Conservation (phyloP, 2,329 filamentous ascomycete genomes). For the Dothidotthia symphoricarpi region DNA sequence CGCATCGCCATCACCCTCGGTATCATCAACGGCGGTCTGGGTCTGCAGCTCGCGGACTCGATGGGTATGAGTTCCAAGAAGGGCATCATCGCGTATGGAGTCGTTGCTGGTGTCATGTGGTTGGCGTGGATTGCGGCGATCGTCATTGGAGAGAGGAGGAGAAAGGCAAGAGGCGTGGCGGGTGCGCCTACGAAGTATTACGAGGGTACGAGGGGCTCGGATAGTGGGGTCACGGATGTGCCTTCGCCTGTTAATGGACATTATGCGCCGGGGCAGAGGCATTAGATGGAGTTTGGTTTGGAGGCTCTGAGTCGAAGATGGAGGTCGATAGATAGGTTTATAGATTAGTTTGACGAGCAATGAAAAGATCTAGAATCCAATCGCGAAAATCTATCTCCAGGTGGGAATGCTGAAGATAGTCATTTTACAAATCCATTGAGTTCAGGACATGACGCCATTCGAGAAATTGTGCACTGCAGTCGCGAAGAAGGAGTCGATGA, state of each 20-base stretch:
- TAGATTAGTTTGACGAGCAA: too few relatives aligned
- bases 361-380: too few relatives aligned
- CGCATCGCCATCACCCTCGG: conserved; percentile 52
- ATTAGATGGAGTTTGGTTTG: too few relatives aligned
- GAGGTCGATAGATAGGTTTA: too few relatives aligned
- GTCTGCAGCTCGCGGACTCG: conserved; percentile 49
- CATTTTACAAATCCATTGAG: too few relatives aligned
- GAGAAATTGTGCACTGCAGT: too few relatives aligned
- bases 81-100: conserved; percentile 49
- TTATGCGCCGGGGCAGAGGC: not conserved
- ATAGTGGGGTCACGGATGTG: not conserved
- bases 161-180: conserved; percentile 3
- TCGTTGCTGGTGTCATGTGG: conserved; percentile 52
- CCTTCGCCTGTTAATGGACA: too few relatives aligned
- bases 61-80: conserved; percentile 31
- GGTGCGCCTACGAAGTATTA: conserved; percentile 18
- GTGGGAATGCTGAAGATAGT: too few relatives aligned
- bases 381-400: too few relatives aligned
- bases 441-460: too few relatives aligned
- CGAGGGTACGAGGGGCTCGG: not conserved
- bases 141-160: conserved; percentile 30
- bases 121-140: conserved; percentile 31
- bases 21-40: conserved; percentile 59
- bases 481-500: too few relatives aligned
- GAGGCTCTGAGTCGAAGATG: too few relatives aligned